Base-by-base conservation (phyloP, 371 early-diverging fungal genomes). In the Aphelidium insulamus region DNA sequence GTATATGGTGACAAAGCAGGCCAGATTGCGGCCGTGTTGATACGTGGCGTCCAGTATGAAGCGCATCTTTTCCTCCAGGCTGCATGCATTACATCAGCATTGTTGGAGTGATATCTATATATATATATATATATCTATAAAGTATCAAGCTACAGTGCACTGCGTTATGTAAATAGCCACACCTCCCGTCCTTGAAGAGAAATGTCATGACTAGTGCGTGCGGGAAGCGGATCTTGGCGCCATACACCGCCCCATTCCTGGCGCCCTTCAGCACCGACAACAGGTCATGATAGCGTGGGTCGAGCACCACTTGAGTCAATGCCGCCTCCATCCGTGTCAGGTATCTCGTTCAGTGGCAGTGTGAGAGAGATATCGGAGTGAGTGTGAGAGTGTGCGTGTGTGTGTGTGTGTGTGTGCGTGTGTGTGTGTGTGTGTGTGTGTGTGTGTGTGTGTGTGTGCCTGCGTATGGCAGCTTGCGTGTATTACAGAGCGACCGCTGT, bases 201-300 rank as follows among this genome's bases (percentile, higher is more conserved):
- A 91, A 58, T 16, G 92, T 83, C 95, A 94, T 94, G 37, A 94
- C 91, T 0, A 94, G 55, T 8, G 95, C 95, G 53, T 94, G 92
- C 17, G 95, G 95, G 41, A 92, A 90, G 28, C 95, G 60, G 31
- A 94, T 74, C 52, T 91, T 88, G 24, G 88, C 75, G 26, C 95
- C 92, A 45, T 92, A 94, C 6, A 94, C 91, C 29, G 83, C 64
- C 40, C 95, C 95, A 51, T 87, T 94, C 32, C 95, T 72, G 43
- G 81, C 76, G 7, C 83, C 91, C 54, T 94, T 94, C 33, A 91
- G 52, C 34, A 94, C 71, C 21, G 82, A 53, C 24, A 94, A 59
- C 1, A 80, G 16, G 42, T 81, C 78, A 49, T 78, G 83, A 49
- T 74, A 63, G 36, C 58, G 55, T 3, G 81, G 80, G 44, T 72